phyloP scores from a whole-genome alignment of 805 yeast genomes.

The Zygoascus flipseniorum region DNA sequence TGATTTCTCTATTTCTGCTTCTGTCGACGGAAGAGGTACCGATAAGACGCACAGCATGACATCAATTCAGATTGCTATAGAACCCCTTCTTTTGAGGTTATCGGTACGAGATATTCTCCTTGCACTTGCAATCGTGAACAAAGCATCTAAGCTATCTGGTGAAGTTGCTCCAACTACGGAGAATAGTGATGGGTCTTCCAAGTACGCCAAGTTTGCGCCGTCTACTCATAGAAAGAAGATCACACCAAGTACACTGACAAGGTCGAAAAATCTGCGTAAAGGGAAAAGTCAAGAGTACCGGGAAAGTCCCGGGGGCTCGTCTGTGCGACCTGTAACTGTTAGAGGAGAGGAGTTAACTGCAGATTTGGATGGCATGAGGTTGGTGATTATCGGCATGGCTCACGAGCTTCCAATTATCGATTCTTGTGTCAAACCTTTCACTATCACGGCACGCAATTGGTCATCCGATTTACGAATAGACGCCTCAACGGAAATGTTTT shows the following conservation, averaged over 20 bases:
- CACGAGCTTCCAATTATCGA: slow-evolving; percentile 87
- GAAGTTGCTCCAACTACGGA: background rate
- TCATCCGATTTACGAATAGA: slow-evolving; percentile 73
- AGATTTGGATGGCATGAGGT: slow-evolving; percentile 65
- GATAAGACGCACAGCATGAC: slow-evolving; percentile 51
- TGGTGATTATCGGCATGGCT: slow-evolving; percentile 82
- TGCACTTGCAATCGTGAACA: slow-evolving; percentile 64
- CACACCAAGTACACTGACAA: slow-evolving; percentile 2
- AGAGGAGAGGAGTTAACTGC: slow-evolving; percentile 63
- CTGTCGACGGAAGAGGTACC: slow-evolving; percentile 65
- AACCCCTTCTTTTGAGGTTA: slow-evolving; percentile 70
- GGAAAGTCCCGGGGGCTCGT: background rate
- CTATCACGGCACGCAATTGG: slow-evolving; percentile 69
- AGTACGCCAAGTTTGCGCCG: slow-evolving; percentile 4
- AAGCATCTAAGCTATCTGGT: slow-evolving; percentile 46
- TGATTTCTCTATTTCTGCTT: slow-evolving; percentile 74
- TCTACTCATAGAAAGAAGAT: slow-evolving; percentile 3
- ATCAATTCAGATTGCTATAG: slow-evolving; percentile 59
- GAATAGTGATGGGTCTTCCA: slow-evolving; percentile 10
- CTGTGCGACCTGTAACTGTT: slow-evolving; percentile 29
- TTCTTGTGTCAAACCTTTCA: slow-evolving; percentile 63
- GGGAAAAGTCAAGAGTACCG: background rate
- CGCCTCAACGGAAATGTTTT: slow-evolving; percentile 52
- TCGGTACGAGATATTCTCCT: slow-evolving; percentile 81
- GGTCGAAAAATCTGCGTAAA: background rate